These are phyloP conservation scores for Euphorbia pulcherrima DNA, from an alignment of 345 rosid genomes.

Conservation along the genomic window DNA sequence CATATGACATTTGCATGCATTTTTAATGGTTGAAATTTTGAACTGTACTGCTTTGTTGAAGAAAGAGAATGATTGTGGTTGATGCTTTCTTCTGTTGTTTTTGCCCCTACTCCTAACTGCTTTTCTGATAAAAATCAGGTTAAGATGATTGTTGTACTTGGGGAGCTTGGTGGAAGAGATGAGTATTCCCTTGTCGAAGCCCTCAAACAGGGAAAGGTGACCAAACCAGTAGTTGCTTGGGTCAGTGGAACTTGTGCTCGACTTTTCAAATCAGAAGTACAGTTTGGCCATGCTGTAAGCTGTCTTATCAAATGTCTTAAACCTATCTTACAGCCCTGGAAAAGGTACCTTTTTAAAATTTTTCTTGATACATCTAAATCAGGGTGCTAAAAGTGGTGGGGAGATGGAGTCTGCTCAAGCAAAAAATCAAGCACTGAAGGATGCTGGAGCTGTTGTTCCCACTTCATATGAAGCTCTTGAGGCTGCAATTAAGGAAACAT, in stretches of 20 bases:
- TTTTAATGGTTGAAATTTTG: not conserved
- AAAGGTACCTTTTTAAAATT: constrained; percentile 10
- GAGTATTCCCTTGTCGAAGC: constrained; percentile 97
- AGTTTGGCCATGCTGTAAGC: constrained; percentile 99
- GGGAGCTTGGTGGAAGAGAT: constrained; percentile 96
- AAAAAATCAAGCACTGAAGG: constrained; percentile 86
- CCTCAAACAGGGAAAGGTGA: constrained; percentile 84
- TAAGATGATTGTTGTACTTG: constrained; percentile 92
- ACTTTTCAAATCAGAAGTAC: constrained; percentile 95
- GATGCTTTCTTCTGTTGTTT: not conserved
- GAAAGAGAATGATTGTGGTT: not conserved
- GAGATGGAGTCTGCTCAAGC: constrained; percentile 99
- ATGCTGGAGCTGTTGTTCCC: constrained; percentile 91
- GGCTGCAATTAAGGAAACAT: constrained; percentile 71
- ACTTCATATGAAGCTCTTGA: constrained; percentile 87
- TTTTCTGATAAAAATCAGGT: constrained; percentile 41
- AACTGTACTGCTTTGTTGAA: not conserved
- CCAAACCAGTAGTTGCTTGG: constrained; percentile 96
- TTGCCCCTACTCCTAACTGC: constrained; percentile 10
- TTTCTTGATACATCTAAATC: constrained; percentile 19
- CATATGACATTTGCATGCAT: not conserved
- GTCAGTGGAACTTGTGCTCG: constrained; percentile 98
- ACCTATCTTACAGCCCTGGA: not conserved
- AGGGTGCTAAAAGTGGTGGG: constrained; percentile 99
- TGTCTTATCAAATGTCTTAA: constrained; percentile 14